Evolutionary conservation across 352 stramenopile species (phyloP).

Genomic region (Globisporangium spinosum): DNA sequence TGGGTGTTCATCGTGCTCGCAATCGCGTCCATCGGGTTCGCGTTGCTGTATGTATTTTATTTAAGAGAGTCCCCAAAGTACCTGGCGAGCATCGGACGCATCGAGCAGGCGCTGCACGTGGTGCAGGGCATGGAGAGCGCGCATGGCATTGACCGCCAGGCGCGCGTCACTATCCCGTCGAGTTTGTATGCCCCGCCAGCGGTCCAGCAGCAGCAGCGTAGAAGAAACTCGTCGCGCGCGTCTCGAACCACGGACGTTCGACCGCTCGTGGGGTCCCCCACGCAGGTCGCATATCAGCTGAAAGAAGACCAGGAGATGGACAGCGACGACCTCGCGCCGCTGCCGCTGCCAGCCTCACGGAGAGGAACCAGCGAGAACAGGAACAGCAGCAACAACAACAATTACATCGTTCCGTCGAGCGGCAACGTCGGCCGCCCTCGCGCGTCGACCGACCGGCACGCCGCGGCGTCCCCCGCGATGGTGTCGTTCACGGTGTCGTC

Average conservation of each 20-base stretch:
- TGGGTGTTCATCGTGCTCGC: slow-evolving; percentile 23
- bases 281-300: slow-evolving; percentile 11
- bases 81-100: slow-evolving; percentile 52
- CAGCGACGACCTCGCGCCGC: slow-evolving; percentile 17
- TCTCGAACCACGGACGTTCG: slow-evolving; percentile 11
- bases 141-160: slow-evolving; percentile 54
- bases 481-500: slow-evolving; percentile 39
- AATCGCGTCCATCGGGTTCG: slow-evolving; percentile 19
- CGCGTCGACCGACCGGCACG: slow-evolving; percentile 23
- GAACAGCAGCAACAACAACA: slow-evolving; percentile 14
- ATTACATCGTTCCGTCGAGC: slow-evolving; percentile 19
- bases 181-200: slow-evolving; percentile 55
- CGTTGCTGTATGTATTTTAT: slow-evolving; percentile 27
- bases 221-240: slow-evolving; percentile 19
- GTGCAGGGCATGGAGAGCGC: slow-evolving; percentile 54
- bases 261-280: slow-evolving; percentile 9
- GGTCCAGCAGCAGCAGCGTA: slow-evolving; percentile 19
- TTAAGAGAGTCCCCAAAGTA: slow-evolving; percentile 70
- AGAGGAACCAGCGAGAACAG: slow-evolving; percentile 15
- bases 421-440: slow-evolving; percentile 20
- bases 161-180: slow-evolving; percentile 46
- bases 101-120: slow-evolving; percentile 50
- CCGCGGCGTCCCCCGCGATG: slow-evolving; percentile 26
- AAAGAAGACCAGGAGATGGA: slow-evolving; percentile 19
- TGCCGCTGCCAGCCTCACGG: slow-evolving; percentile 7